Evolutionary conservation across 2,329 filamentous ascomycete species (phyloP).

Genomic region (Curvularia eragrostidis): DNA sequence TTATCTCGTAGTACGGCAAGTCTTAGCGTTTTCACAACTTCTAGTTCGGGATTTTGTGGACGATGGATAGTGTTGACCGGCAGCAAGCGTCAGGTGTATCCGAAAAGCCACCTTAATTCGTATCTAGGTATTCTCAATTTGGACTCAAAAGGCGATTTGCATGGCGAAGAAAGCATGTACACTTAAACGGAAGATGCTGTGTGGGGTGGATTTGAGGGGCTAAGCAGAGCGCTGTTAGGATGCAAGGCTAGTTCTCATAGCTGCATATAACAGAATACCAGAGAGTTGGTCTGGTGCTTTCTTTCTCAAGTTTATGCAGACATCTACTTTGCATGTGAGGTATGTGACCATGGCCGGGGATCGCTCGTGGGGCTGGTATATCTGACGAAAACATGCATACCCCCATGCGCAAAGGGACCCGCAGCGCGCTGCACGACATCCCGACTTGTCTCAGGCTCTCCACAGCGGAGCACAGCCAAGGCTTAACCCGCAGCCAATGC

Average conservation of each 20-base stretch:
- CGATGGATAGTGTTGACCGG: too few relatives aligned
- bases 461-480: slow-evolving; percentile 5
- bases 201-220: background rate
- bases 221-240: background rate
- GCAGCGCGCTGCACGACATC: background rate
- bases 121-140: background rate
- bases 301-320: background rate
- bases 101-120: background rate
- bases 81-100: background rate
- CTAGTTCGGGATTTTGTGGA: background rate
- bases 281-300: background rate
- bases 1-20: too few relatives aligned
- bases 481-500: background rate
- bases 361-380: background rate
- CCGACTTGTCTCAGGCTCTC: background rate
- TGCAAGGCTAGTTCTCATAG: background rate
- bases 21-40: background rate
- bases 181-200: background rate
- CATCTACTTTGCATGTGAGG: background rate
- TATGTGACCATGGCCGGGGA: background rate
- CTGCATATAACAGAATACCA: background rate
- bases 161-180: background rate
- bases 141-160: background rate
- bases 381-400: background rate
- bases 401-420: background rate